A percentile compares a stretch with the other conserved stretches of the same genome.
These are phyloP conservation scores for Yamadazyma aaseri DNA, from an alignment of 1,139 yeast species.

Conservation along the genomic window DNA sequence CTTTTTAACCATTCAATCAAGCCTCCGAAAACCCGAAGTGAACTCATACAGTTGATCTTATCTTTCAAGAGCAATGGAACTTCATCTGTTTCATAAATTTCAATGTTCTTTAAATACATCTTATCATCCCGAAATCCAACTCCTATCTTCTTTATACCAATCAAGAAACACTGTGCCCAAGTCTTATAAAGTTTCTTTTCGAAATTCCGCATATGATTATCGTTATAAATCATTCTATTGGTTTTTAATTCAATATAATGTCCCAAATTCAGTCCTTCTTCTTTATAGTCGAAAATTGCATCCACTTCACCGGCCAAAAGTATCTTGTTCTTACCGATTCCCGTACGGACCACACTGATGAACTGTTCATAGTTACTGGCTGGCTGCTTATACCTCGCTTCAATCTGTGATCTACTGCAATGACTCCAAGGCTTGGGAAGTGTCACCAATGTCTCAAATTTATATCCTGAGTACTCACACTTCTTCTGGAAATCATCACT, in stretches of 20 bases:
- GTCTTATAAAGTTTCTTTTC: constrained; percentile 72
- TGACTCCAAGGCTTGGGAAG: constrained; percentile 75
- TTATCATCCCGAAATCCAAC: constrained; percentile 86
- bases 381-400: constrained; percentile 53
- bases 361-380: constrained; percentile 78
- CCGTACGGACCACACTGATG: constrained; percentile 75
- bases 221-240: constrained; percentile 50
- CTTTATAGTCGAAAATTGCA: constrained; percentile 77
- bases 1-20: constrained; percentile 77
- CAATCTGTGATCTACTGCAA: constrained; percentile 63
- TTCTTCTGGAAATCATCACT: constrained; percentile 38
- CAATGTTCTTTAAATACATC: constrained; percentile 62
- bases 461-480: constrained; percentile 70
- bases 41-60: constrained; percentile 68
- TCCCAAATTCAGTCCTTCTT: constrained; percentile 43
- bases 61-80: constrained; percentile 65
- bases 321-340: constrained; percentile 70
- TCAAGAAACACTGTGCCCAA: constrained; percentile 92
- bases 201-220: constrained; percentile 55
- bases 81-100: constrained; percentile 74
- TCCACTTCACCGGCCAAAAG: constrained; percentile 90
- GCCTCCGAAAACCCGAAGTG: constrained; percentile 84
- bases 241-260: constrained; percentile 91
- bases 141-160: constrained; percentile 75
- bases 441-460: constrained; percentile 80